Evolutionary conservation across 2,329 filamentous ascomycete species (phyloP).

Genomic region (Thielaviopsis populi): DNA sequence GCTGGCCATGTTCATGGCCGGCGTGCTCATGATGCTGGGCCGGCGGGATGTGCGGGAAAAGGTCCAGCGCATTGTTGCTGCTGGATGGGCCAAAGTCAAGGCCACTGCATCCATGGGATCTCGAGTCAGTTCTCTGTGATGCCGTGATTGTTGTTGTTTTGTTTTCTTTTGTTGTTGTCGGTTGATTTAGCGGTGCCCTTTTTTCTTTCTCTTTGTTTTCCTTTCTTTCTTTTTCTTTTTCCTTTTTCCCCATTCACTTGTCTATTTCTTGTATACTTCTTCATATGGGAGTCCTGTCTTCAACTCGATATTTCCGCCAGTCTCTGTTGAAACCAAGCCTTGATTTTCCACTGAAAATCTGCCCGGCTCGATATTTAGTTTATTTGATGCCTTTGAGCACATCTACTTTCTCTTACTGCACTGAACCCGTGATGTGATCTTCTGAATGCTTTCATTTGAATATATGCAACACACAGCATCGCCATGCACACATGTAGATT

Average conservation of each 20-base stretch:
- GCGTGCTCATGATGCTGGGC: constrained; percentile 61
- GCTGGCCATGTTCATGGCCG: constrained; percentile 64
- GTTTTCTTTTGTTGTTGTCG: not conserved
- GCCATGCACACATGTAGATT: not conserved
- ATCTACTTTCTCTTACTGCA: not conserved
- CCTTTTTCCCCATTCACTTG: no score
- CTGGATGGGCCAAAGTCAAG: constrained; percentile 66
- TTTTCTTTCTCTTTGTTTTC: not conserved
- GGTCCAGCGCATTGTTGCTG: constrained; percentile 50
- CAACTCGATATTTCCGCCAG: not conserved
- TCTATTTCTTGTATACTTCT: constrained; percentile 12
- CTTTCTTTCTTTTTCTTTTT: not conserved
- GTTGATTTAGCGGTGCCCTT: not conserved
- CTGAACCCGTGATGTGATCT: no score
- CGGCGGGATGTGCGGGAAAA: constrained; percentile 60
- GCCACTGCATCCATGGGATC: constrained; percentile 89
- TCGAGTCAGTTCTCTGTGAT: constrained; percentile 86
- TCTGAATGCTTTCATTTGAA: no score
- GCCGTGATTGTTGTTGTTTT: not conserved
- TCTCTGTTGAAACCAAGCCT: not conserved
- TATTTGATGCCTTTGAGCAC: not conserved
- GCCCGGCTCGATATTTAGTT: no score
- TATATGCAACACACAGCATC: no score
- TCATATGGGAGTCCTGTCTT: not conserved
- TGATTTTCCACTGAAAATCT: no score